Percentiles rank a stretch among this genome's conserved stretches.
Conservation (phyloP, 768 basidiomycete genomes). For the Suillus weaverae region DNA sequence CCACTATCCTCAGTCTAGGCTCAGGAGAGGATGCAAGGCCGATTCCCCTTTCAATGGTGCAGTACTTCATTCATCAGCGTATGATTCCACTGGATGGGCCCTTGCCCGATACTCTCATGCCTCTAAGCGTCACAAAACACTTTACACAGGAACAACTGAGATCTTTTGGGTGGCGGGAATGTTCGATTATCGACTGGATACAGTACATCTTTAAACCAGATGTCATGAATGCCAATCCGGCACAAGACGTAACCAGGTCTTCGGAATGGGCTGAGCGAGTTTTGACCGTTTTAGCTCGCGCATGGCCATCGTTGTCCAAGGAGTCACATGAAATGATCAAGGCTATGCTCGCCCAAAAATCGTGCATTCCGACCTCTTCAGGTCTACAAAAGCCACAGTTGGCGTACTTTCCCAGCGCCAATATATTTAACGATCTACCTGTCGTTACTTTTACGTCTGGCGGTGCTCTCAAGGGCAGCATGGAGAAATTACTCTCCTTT, state of each 20-base stretch:
- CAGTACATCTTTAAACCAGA: conserved; percentile 54
- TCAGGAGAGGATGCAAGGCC: conserved; percentile 50
- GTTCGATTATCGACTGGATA: conserved; percentile 77
- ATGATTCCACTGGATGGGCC: conserved; percentile 77
- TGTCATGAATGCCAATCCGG: conserved; percentile 40
- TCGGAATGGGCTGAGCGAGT: conserved; percentile 81
- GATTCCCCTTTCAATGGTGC: conserved; percentile 67
- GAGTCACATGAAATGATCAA: conserved; percentile 44
- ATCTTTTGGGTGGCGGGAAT: conserved; percentile 78
- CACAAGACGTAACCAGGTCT: conserved; percentile 65
- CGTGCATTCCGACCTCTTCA: conserved; percentile 49
- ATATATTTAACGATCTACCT: conserved; percentile 88
- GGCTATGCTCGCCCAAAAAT: conserved; percentile 40
- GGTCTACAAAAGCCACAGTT: conserved; percentile 75
- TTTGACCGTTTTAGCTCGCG: conserved; percentile 59
- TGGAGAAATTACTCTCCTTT: conserved; percentile 70
- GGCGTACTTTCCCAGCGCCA: conserved; percentile 82
- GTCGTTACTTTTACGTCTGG: conserved; percentile 73
- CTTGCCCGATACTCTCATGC: conserved; percentile 72
- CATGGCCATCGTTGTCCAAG: conserved; percentile 66
- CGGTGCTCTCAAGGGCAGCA: conserved; percentile 56
- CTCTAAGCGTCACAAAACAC: conserved; percentile 60
- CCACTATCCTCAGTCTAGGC: conserved; percentile 57
- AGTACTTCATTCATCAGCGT: conserved; percentile 68
- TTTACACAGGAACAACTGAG: conserved; percentile 53